Evolutionary conservation across 2,329 filamentous ascomycete genomes (phyloP), one percentile per base, ranked within the genome.

Genomic region (Orbilia brochopaga): DNA sequence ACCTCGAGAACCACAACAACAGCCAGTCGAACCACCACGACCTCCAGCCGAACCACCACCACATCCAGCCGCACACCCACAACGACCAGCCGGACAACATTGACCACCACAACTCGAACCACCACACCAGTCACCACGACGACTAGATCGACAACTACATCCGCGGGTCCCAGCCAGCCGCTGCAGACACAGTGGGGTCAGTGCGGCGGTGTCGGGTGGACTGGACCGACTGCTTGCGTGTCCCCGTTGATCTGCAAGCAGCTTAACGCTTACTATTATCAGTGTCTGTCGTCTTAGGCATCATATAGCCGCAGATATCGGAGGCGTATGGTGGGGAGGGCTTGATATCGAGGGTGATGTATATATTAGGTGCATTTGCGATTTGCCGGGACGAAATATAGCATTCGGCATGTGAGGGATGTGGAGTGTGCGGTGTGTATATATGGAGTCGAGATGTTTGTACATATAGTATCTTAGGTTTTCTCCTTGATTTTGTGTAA

Each of bases 171-270:
- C 24, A 46, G 32, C 51, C 52, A 44, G 51, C 46, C 60, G 51
- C 54, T 23, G 11, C 35, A 19, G 19, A 44, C 54, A 3, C 67
- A 73, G 15, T 78, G 69, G 44, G 77, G 67, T 46, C 76, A 78
- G 64, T 77, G 77, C 55, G 76, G 77, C 35, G 77, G 77, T 50
- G 65, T 60, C 50, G 60, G 64, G 11, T 77, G 54, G 58, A 64
- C 64, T 27, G 67, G 67, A 3, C 50, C 60, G 37, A 72, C 67
- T 7, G 27, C 11, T n/a, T 72, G 67, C 51, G 67, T 52, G 35
- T 27, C 44, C 10, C 23, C 32, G 30, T 56, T 42, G 40, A 61
- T 40, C 35, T 72, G 67, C 67, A 15, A 50, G 40, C 54, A 27
- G n/a, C 60, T 72, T 21, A 72, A 72, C 56, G 60, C 67, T n/a